Evolutionary conservation across 345 rosid species (phyloP), one percentile per base, ranked within the genome.

Genomic region (Syzygium grande): DNA sequence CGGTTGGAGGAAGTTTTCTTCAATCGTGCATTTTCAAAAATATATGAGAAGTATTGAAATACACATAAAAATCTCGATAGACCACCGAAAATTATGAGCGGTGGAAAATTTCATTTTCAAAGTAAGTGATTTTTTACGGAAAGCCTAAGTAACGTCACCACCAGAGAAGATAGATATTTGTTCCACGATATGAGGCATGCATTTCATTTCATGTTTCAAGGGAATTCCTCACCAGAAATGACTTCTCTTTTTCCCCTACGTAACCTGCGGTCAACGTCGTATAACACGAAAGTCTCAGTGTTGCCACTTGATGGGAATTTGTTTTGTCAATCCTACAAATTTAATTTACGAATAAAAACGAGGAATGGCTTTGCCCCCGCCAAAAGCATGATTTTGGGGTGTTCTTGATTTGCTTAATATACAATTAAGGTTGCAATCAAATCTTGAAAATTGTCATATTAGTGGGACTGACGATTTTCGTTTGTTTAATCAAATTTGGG

Each of bases 281-380:
- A 5, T 43, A 43, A 6, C 46, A 43, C 7, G 7, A 61, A 27
- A 27, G 17, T 61, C 73, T 27, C 34, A 13, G 13, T 13, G 7
- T 58, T 1, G 29, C 65, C 2, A 58, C 1, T 0, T 13, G 2
- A 61, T n/a, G 34, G 34, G 3, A 61, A 61, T n/a, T 43, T 43
- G 73, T 0, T 61, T 61, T 3, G 17, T 61, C 8, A 5, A n/a
- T 61, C 73, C 73, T n/a, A n/a, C 73, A 61, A 0, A 61, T 61
- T n/a, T 0, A 61, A 27, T 61, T 61, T 61, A 13, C 4, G 0
- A 13, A 2, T 2, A 13, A 1, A n/a, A 6, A 6, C 13, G 34
- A 12, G 4, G 29, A 59, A 59, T 27, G 0, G 2, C 73, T 61
- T 61, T n/a, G 73, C 16, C 13, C 68, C 73, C 6, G 7, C 46